Evolutionary conservation across 495 filamentous ascomycete species (phyloP), one percentile per base, ranked within the genome.

Genomic region (Trichoderma reesei): DNA sequence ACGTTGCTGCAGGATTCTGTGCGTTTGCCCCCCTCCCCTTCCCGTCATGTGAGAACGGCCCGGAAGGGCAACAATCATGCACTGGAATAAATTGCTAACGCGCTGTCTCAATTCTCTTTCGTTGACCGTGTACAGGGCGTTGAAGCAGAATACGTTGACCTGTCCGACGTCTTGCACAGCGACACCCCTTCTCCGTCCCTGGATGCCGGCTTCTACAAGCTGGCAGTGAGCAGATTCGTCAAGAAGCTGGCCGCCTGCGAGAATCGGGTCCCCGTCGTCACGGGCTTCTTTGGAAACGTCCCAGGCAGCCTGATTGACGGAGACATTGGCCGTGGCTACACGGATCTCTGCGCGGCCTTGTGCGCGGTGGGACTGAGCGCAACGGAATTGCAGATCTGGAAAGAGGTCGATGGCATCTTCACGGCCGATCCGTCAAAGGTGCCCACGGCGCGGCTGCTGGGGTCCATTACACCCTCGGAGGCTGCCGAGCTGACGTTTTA

Each of bases 401-500:
- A 96, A 75, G 91, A 96, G 69, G 91, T 96, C 26, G 90, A 94
- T 70, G 91, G 91, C 31, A 93, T 96, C 65, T 95, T 92, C 74
- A 94, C 90, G 0, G 90, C 90, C 26, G 91, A 96, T 69, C 91
- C 91, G 1, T 81, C 86, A 60, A 96, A 95, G 71, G 91, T 96
- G 31, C 91, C 90, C 0, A 91, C 90, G 3, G 91, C 91, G 13
- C 79, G 85, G 54, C 81, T 96, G 20, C 79, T 96, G 42, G 72
- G 84, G 1, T 83, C 85, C 18, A 92, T 96, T 71, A 92, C 90
- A 1, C 92, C 91, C 0, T 84, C 90, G 41, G 91, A 96, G 70
- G 92, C 91, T 7, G 90, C 91, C 7, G 91, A 96, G 72, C 80
- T 96, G 67, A 96, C 91, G 10, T 96, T 94, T 71, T 96, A 95